Evolutionary conservation across 2,329 filamentous ascomycete species (phyloP), one percentile per base, ranked within the genome.

Genomic region (Diaporthe citrichinensis): DNA sequence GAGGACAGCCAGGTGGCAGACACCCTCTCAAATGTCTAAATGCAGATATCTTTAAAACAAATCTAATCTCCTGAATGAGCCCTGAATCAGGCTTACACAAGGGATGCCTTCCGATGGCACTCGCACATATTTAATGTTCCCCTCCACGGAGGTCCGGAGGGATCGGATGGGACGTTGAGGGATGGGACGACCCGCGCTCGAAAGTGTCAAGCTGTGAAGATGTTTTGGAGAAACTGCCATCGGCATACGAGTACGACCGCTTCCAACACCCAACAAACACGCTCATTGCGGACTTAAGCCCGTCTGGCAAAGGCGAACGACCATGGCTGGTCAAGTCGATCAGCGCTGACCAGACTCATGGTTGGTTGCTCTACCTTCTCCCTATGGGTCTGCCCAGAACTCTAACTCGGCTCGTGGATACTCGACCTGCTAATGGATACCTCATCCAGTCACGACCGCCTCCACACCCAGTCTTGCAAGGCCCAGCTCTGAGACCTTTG

Each of bases 61-160:
- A 20, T 4, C 3, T 6, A 28, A 23, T 7, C 4, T 25, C 20
- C 23, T 20, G 23, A 28, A 25, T 9, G 25, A 25, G 46, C 23
- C 28, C 6, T 34, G 10, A 7, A 53, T 23, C 4, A 17, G 31
- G 28, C 20, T 17, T 49, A 36, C 15, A 1, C 36, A 44, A 44
- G 58, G 58, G 17, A 17, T 39, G 23, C 46, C 46, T 8, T 6
- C 31, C 6, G 34, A 14, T 25, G 31, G 15, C 34, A 28, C 14
- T 17, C 2, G 14, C 61, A n/a, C 39, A 6, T 20, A 4, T 25
- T 7, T 10, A 53, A 17, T 10, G 15, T 39, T 14, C 4, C 20
- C 46, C 46, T 53, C 65, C n/a, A 68, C 65, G 65, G 65, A 68
- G 14, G 65, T 68, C 65, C 65, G 65, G 46, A 25, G 31, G 62